Conservation (phyloP, 1,284 basidiomycete species). For the Cryptococcus wingfieldii region DNA sequence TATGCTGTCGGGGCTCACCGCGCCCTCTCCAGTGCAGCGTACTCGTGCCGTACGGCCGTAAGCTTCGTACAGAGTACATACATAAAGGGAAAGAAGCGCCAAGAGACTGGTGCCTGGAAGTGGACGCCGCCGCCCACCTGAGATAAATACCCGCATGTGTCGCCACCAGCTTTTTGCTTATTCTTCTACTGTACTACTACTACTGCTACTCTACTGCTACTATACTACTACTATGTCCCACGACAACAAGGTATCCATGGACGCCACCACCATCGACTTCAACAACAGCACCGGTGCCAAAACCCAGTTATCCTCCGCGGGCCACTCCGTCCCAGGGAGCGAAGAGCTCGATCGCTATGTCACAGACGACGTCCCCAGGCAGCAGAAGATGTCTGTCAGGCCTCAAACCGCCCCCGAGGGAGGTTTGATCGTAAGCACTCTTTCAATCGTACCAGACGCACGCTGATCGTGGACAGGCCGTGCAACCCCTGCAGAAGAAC, state of each 20-base stretch:
- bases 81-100: no score
- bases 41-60: no score
- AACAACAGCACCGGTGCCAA: slow-evolving; percentile 7
- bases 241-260: slow-evolving; percentile 19
- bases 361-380: slow-evolving; percentile 36
- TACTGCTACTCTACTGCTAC: slow-evolving; percentile 6
- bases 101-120: no score
- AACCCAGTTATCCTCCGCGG: neutral
- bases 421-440: slow-evolving; percentile 9
- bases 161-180: no score
- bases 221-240: slow-evolving; percentile 14
- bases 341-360: slow-evolving; percentile 43
- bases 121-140: no score
- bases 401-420: neutral
- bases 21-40: no score
- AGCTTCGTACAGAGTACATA: no score
- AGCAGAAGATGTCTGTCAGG: slow-evolving; percentile 21
- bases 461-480: slow-evolving; percentile 24
- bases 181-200: neutral
- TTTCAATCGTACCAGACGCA: neutral
- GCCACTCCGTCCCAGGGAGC: slow-evolving; percentile 10
- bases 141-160: no score
- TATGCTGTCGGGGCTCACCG: no score
- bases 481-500: slow-evolving; percentile 45
- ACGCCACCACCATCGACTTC: slow-evolving; percentile 27